Evolutionary conservation across 2,329 filamentous ascomycete species (phyloP).

Genomic region (Aspergillus eucalypticola): DNA sequence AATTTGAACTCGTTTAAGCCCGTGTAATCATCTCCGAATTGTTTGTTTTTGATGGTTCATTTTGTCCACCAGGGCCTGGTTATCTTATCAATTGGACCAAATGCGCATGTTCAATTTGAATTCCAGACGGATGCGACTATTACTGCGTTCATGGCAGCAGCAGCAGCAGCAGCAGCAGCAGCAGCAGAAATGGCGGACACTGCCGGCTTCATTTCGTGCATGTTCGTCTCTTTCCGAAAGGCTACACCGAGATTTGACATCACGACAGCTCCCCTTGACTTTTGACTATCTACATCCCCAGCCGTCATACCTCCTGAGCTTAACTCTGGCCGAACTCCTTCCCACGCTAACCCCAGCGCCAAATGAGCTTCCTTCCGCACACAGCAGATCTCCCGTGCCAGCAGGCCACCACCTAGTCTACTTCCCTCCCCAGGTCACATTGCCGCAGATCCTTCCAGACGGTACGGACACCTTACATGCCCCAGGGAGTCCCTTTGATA

Average conservation of each 20-base stretch:
- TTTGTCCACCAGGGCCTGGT: background rate
- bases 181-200: background rate
- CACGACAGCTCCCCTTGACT: conserved; percentile 51
- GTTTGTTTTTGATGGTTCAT: background rate
- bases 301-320: conserved; percentile 64
- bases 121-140: background rate
- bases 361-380: conserved; percentile 37
- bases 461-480: conserved; percentile 80
- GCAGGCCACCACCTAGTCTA: conserved; percentile 79
- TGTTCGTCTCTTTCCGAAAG: conserved; percentile 40
- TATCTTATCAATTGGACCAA: background rate
- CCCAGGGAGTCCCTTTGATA: conserved; percentile 69
- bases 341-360: conserved; percentile 31
- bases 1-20: background rate
- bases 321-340: conserved; percentile 61
- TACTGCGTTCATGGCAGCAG: conserved; percentile 9
- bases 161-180: conserved; percentile 1
- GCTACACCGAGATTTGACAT: conserved; percentile 48
- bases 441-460: conserved; percentile 69
- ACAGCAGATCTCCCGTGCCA: conserved; percentile 30
- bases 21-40: background rate
- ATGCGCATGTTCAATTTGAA: background rate
- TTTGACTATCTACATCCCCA: conserved; percentile 63
- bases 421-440: conserved; percentile 71
- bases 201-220: conserved; percentile 14